phyloP scores from a whole-genome alignment of 192 early-diverging fungal genomes.

The Cetraspora pellucida region DNA sequence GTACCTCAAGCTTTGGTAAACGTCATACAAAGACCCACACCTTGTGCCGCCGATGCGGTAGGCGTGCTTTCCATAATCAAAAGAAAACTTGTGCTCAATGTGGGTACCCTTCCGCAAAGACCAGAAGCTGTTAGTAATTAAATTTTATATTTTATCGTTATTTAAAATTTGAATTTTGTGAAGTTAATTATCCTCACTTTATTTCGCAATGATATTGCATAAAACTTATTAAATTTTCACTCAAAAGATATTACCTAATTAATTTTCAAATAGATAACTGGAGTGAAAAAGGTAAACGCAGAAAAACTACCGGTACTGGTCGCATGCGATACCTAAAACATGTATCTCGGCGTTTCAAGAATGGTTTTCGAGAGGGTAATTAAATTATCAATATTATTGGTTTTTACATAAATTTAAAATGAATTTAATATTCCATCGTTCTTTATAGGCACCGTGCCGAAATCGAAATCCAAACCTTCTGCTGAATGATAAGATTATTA shows the following conservation, averaged over 20 bases:
- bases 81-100: constrained; percentile 99
- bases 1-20: constrained; percentile 91
- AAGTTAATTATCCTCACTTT: background rate
- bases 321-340: constrained; percentile 96
- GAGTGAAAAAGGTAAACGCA: constrained; percentile 93
- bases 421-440: too few species aligned
- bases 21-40: constrained; percentile 99
- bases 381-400: background rate
- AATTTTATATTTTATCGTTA: background rate
- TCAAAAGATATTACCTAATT: background rate
- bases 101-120: constrained; percentile 98
- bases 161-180: background rate
- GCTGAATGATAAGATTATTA: too few species aligned
- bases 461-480: too few species aligned
- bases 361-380: constrained; percentile 92
- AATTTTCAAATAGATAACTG: constrained; percentile 74
- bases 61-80: constrained; percentile 98
- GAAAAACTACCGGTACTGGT: constrained; percentile 99
- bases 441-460: too few species aligned
- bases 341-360: constrained; percentile 93
- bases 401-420: too few species aligned
- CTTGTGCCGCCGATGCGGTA: constrained; percentile 96
- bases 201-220: constrained; percentile 2
- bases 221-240: background rate
- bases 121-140: constrained; percentile 77